phyloP scores from a whole-genome alignment of 2,329 filamentous ascomycete genomes.

The Aspergillus viridinutans region DNA sequence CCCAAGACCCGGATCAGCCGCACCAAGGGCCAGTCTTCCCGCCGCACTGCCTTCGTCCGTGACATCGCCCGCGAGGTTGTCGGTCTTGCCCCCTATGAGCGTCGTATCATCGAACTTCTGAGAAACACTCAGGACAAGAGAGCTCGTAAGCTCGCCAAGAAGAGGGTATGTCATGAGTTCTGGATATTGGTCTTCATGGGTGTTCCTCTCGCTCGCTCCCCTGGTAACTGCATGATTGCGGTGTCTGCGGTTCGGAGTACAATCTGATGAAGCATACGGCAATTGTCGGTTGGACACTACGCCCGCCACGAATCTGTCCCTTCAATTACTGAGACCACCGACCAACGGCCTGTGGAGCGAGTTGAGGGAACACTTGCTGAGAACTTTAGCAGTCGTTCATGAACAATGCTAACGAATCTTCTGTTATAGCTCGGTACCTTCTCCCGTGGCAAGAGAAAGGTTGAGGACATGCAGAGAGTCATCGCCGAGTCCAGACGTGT shows the following conservation, averaged over 20 bases:
- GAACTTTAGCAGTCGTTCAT: not conserved
- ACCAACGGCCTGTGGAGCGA: not conserved
- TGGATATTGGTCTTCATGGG: not conserved
- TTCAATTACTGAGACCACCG: not conserved
- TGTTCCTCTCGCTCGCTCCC: not conserved
- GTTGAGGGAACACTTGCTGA: not conserved
- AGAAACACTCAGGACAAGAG: slow-evolving; percentile 99
- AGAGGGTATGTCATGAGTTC: slow-evolving; percentile 67
- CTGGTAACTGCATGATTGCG: not conserved
- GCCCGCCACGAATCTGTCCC: not conserved
- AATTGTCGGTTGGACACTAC: not conserved
- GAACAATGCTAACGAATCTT: slow-evolving; percentile 14
- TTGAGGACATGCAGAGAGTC: slow-evolving; percentile 96
- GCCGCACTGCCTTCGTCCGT: slow-evolving; percentile 93
- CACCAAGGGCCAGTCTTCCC: slow-evolving; percentile 94
- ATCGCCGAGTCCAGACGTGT: slow-evolving; percentile 91
- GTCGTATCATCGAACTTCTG: slow-evolving; percentile 97
- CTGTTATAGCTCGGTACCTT: slow-evolving; percentile 82
- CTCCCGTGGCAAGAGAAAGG: slow-evolving; percentile 98
- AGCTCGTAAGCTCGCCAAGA: slow-evolving; percentile 98
- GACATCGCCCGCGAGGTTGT: slow-evolving; percentile 98
- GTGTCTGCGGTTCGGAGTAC: not conserved
- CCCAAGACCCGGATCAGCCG: slow-evolving; percentile 73
- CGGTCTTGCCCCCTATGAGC: slow-evolving; percentile 93
- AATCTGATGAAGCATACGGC: not conserved